A percentile compares a stretch with the other conserved stretches of the same genome.
Evolutionary conservation across 1,139 yeast genomes (phyloP).

Genomic region (Pichia sp.): DNA sequence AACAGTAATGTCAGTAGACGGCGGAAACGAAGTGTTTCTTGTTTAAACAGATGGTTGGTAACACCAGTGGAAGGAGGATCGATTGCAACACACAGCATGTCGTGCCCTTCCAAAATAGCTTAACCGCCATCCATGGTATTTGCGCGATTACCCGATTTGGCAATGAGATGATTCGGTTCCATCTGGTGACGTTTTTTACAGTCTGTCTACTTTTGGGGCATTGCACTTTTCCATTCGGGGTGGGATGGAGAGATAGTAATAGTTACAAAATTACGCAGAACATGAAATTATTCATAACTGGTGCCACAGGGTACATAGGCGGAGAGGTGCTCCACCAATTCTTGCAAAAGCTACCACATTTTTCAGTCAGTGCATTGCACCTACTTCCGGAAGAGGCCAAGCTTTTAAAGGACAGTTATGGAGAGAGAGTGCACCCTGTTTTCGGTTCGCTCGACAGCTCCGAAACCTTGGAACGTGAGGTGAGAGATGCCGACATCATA

Average conservation of each 20-base stretch:
- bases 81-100: background rate
- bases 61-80: background rate
- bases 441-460: background rate
- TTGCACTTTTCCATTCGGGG: too few species aligned
- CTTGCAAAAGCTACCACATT: background rate
- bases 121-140: background rate
- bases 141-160: background rate
- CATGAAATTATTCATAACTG: constrained; percentile 4
- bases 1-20: too few species aligned
- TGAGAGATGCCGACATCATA: background rate
- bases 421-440: background rate
- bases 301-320: constrained; percentile 7
- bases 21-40: too few species aligned
- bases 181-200: too few species aligned
- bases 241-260: too few species aligned
- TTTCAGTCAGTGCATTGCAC: background rate
- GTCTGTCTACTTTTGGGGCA: too few species aligned
- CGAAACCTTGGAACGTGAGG: background rate
- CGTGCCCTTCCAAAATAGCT: background rate
- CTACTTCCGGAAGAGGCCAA: background rate
- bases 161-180: background rate
- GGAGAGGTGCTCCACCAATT: constrained; percentile 7
- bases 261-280: background rate
- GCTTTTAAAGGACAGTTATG: background rate
- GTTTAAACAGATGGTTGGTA: background rate